Base-by-base conservation (phyloP, 2,329 filamentous ascomycete genomes). In the Fusarium torreyae region DNA sequence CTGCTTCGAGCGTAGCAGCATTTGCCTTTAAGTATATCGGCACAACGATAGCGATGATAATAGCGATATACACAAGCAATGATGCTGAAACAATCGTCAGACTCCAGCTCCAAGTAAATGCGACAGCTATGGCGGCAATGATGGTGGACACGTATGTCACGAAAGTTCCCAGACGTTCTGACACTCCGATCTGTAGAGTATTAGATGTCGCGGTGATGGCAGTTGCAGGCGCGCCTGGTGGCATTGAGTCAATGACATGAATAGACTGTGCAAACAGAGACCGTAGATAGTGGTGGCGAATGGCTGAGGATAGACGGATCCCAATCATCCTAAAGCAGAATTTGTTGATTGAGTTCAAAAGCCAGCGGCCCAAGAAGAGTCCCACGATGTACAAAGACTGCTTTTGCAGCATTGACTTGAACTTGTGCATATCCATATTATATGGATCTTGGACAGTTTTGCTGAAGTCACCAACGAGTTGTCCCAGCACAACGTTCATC, bases 161-260 rank as follows among this genome's bases (percentile, higher is more conserved):
- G 7, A 85, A 77, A 1, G 76, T 78, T 2, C 80, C 79, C 10
- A 88, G 76, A 31, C 83, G 82, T 63, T 87, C 85, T 0, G 85
- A 87, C 17, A 88, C 83, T 26, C 84, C 85, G 26, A 85, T 76
- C 52, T 88, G 86, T 18, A 88, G 79, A 0, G 82, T 83, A 63
- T 87, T 87, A n/a, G 85, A 82, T 1, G 83, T 83, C 0, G 82
- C 80, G 0, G 85, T 87, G 69, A 88, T 87, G 2, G 84, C 82
- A 26, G 83, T 84, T 1, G 84, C 82, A 20, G 86, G 82, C 8
- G 83, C 82, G 9, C 85, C 86, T 0, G 83, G 72, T 5, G 85
- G 84, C 40, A 86, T 78, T 13, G 82, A 80, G 62, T 86, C 86
- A 33, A 88, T 78, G 7, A 78, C 81, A 62, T 81, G 81, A 48